phyloP scores from a whole-genome alignment of 305 asterid genomes.

The Ilex paraguariensis region DNA sequence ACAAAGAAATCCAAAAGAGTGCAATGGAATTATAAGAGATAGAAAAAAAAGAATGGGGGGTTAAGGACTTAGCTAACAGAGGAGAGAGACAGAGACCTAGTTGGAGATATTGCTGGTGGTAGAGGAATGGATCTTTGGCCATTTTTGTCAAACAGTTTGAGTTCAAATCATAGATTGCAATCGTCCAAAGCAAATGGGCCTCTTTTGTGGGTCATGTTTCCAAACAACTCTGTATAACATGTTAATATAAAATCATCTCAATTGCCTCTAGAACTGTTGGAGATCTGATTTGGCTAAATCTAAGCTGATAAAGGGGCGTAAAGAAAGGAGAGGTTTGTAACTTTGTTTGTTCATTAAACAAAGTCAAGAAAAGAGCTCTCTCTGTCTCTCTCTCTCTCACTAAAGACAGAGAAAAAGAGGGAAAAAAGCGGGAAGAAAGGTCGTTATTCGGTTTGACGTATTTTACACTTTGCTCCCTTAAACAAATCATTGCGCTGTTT shows the following conservation, averaged over 20 bases:
- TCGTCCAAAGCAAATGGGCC: conserved; percentile 46
- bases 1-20: conserved; percentile 14
- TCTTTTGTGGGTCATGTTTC: conserved; percentile 45
- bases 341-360: conserved; percentile 24
- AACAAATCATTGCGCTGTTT: background rate
- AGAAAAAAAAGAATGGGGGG: conserved; percentile 26
- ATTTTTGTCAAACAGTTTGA: conserved; percentile 49
- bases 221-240: background rate
- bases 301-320: conserved; percentile 32
- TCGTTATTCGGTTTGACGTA: conserved; percentile 43
- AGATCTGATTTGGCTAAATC: conserved; percentile 3
- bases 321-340: conserved; percentile 26
- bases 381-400: background rate
- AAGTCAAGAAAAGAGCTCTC: conserved; percentile 35
- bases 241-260: background rate
- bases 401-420: conserved; percentile 11
- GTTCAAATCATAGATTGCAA: conserved; percentile 53
- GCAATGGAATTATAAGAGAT: conserved; percentile 28
- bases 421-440: conserved; percentile 35
- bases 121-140: conserved; percentile 37
- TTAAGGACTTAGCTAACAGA: conserved; percentile 26
- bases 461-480: conserved; percentile 30
- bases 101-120: conserved; percentile 32
- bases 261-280: too few relatives aligned
- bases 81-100: conserved; percentile 32